A percentile compares a stretch with the other conserved stretches of the same genome.
phyloP scores from a whole-genome alignment of 2,329 filamentous ascomycete genomes.

The Colletotrichum truncatum region DNA sequence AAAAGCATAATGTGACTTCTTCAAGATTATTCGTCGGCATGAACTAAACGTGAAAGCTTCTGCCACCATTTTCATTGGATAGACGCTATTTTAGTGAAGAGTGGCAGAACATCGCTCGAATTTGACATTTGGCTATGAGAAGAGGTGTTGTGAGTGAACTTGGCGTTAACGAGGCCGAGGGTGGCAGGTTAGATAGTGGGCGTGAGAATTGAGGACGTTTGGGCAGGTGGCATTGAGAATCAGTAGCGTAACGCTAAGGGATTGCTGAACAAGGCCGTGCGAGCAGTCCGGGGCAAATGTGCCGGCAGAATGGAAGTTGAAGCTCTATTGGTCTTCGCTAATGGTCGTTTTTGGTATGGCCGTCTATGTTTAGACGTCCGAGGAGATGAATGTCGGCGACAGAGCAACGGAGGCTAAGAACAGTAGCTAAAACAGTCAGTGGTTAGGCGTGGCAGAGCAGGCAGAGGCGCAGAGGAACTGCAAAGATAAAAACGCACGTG shows the following conservation, averaged over 20 bases:
- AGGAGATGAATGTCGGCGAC: background rate
- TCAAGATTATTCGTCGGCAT: background rate
- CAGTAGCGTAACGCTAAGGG: background rate
- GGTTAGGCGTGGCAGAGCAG: background rate
- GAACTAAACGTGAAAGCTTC: background rate
- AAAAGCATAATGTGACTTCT: background rate
- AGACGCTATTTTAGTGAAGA: background rate
- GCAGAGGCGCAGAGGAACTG: background rate
- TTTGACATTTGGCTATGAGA: background rate
- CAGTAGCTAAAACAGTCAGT: conserved; percentile 10
- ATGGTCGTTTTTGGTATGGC: background rate
- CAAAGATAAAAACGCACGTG: conserved; percentile 11
- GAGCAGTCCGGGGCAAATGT: background rate
- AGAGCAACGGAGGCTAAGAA: background rate
- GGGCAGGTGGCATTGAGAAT: no score
- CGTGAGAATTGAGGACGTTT: no score
- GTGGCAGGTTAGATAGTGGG: background rate
- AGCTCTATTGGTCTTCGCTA: background rate
- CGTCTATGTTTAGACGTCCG: background rate
- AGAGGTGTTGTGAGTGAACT: background rate
- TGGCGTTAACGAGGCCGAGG: background rate
- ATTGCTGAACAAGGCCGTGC: background rate
- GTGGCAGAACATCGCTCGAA: background rate
- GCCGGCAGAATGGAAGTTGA: background rate
- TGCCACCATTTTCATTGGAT: background rate